A percentile compares a stretch with the other conserved stretches of the same genome.
Conservation (phyloP, 148 eudicot genomes). For the Rhododendron mucronatum region DNA sequence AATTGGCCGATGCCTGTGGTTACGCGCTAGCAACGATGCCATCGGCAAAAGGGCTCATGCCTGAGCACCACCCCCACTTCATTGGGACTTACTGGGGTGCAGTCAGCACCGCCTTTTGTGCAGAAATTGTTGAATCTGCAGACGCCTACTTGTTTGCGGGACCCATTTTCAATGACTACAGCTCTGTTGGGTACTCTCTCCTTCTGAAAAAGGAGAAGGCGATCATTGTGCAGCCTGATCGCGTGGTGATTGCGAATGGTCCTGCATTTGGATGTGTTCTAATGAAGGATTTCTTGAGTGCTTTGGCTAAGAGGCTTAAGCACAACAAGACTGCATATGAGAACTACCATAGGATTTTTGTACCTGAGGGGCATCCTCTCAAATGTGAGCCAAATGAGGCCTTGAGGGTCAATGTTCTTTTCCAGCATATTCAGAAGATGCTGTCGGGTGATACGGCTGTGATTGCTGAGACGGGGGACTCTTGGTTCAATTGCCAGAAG, state of each 20-base stretch:
- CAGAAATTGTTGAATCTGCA: conserved; percentile 82
- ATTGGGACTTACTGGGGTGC: conserved; percentile 89
- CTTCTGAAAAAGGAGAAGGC: conserved; percentile 79
- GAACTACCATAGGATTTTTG: conserved; percentile 69
- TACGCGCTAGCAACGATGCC: conserved; percentile 67
- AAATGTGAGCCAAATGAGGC: conserved; percentile 54
- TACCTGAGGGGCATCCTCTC: conserved; percentile 63
- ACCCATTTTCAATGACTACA: conserved; percentile 81
- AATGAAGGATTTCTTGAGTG: conserved; percentile 76
- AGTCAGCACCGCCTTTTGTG: conserved; percentile 68
- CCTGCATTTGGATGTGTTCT: conserved; percentile 68
- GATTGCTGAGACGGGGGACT: conserved; percentile 84
- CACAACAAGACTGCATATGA: conserved; percentile 56
- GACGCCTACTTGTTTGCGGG: conserved; percentile 80
- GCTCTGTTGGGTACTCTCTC: conserved; percentile 80
- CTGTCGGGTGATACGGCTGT: conserved; percentile 62
- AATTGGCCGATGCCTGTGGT: conserved; percentile 58
- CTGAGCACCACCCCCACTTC: conserved; percentile 69
- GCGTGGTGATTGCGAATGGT: conserved; percentile 64
- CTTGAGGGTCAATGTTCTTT: conserved; percentile 70
- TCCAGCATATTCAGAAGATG: conserved; percentile 70
- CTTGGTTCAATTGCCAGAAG: conserved; percentile 88
- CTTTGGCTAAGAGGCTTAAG: conserved; percentile 48
- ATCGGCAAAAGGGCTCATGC: conserved; percentile 72
- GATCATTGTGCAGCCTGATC: conserved; percentile 63